Evolutionary conservation across 2,329 filamentous ascomycete genomes (phyloP).

Genomic region (Xylaria sp.): DNA sequence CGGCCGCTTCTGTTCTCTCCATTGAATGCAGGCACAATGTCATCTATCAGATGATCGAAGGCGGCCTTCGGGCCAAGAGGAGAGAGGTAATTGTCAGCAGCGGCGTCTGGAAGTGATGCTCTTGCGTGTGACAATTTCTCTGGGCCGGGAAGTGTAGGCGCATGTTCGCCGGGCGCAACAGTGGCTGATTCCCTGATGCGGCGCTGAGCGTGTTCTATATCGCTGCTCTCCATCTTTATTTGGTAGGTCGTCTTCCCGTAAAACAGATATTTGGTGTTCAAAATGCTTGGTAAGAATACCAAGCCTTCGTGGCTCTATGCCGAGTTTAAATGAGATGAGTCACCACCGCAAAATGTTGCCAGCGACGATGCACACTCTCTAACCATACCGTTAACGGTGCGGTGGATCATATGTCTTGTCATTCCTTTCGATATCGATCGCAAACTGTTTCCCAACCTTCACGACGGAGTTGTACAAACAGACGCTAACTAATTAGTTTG

Average conservation of each 20-base stretch:
- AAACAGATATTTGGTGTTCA: not conserved
- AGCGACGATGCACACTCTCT: not conserved
- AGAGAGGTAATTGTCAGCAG: slow-evolving; percentile 48
- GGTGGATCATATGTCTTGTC: slow-evolving; percentile 23
- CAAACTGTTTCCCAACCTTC: slow-evolving; percentile 41
- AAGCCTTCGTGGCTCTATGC: not conserved
- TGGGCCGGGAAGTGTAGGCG: slow-evolving; percentile 54
- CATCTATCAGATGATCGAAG: slow-evolving; percentile 56
- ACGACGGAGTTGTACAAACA: not conserved
- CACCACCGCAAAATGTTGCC: not conserved
- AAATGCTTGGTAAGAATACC: not conserved
- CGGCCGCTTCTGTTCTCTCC: slow-evolving; percentile 70
- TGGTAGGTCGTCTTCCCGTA: not conserved
- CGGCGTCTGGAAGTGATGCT: slow-evolving; percentile 52
- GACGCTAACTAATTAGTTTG: slow-evolving; percentile 19
- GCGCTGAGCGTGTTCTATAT: slow-evolving; percentile 40
- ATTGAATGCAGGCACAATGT: slow-evolving; percentile 70
- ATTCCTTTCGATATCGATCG: slow-evolving; percentile 42
- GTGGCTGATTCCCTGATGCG: slow-evolving; percentile 40
- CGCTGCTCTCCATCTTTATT: slow-evolving; percentile 29
- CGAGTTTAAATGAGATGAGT: not conserved
- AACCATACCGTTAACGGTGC: not conserved
- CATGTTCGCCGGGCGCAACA: slow-evolving; percentile 31
- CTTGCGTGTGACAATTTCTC: slow-evolving; percentile 51
- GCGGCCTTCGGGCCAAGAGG: slow-evolving; percentile 47